These are phyloP conservation scores for Fraxinus sp. DNA, from an alignment of 305 asterid genomes.

Conservation along the genomic window DNA sequence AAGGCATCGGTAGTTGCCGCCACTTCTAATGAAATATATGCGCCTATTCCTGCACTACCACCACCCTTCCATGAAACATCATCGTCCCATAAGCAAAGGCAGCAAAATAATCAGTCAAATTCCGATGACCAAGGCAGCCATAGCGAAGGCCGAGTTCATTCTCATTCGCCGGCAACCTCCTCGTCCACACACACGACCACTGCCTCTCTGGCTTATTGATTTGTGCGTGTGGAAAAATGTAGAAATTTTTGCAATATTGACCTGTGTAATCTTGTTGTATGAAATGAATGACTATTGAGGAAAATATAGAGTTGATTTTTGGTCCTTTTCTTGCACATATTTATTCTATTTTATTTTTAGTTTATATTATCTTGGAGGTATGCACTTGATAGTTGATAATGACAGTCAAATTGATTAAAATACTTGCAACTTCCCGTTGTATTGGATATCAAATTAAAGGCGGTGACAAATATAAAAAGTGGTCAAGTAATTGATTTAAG, in stretches of 20 bases:
- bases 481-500: no score
- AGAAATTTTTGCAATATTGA: slow-evolving; percentile 19
- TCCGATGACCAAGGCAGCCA: slow-evolving; percentile 35
- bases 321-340: not conserved
- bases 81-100: slow-evolving; percentile 31
- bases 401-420: slow-evolving; percentile 28
- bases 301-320: slow-evolving; percentile 15
- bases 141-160: slow-evolving; percentile 34
- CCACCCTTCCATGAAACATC: slow-evolving; percentile 38
- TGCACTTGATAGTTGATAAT: slow-evolving; percentile 17
- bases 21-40: slow-evolving; percentile 44
- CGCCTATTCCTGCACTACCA: slow-evolving; percentile 50
- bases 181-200: slow-evolving; percentile 55
- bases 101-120: slow-evolving; percentile 19
- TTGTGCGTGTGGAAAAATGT: slow-evolving; percentile 23
- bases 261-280: not conserved
- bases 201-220: slow-evolving; percentile 41
- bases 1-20: slow-evolving; percentile 34
- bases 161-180: slow-evolving; percentile 49
- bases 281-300: slow-evolving; percentile 2
- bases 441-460: slow-evolving; percentile 16
- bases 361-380: slow-evolving; percentile 1
- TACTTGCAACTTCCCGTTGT: slow-evolving; percentile 28
- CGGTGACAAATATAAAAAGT: not conserved
- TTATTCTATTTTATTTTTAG: slow-evolving; percentile 10